Conservation (phyloP, 2,329 filamentous ascomycete species). For the Meredithiella fracta region DNA sequence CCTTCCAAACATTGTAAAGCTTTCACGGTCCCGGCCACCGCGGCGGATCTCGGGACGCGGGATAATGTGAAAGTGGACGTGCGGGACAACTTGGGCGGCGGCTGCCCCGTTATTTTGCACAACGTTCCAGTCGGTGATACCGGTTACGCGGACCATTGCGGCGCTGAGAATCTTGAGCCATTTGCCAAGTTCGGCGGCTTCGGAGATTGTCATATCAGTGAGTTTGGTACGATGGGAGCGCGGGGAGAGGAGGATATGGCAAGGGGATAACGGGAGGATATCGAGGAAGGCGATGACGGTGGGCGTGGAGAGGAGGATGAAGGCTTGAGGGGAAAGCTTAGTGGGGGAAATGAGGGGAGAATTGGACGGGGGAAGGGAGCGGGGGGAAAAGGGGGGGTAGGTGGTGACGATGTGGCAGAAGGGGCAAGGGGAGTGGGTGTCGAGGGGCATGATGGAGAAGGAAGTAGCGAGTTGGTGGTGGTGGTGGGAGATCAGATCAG, state of each 20-base stretch:
- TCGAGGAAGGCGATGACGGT: conserved; percentile 77
- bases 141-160: conserved; percentile 52
- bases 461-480: too few relatives aligned
- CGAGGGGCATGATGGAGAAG: neutral
- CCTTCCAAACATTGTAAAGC: conserved; percentile 70
- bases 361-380: conserved; percentile 25
- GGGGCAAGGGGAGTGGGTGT: conserved; percentile 28
- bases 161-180: conserved; percentile 56
- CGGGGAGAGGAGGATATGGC: conserved; percentile 71
- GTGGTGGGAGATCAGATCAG: too few relatives aligned
- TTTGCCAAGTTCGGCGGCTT: conserved; percentile 49
- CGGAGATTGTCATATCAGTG: conserved; percentile 38
- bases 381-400: conserved; percentile 32
- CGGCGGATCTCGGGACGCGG: conserved; percentile 55
- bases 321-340: conserved; percentile 29
- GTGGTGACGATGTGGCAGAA: conserved; percentile 43
- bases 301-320: conserved; percentile 61
- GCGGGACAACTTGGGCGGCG: conserved; percentile 81
- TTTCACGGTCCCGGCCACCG: conserved; percentile 37
- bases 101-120: conserved; percentile 89
- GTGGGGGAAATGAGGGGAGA: conserved; percentile 19
- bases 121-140: conserved; percentile 78
- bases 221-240: conserved; percentile 64
- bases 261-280: conserved; percentile 71
- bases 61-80: conserved; percentile 91